Evolutionary conservation across 345 rosid genomes (phyloP).

Genomic region (Carallia brachiata): DNA sequence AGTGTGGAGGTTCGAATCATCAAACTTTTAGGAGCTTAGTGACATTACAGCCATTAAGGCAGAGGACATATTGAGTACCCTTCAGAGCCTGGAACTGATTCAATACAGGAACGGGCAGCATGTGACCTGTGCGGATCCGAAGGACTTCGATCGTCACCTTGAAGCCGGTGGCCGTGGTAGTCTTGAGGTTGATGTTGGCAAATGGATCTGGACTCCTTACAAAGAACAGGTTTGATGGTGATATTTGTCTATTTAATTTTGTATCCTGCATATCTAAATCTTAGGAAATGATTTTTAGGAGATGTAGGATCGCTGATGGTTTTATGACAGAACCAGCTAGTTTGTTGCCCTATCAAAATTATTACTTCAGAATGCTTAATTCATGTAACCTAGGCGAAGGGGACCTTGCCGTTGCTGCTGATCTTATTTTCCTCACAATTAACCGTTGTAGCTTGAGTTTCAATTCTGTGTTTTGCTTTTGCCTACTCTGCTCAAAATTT

Average conservation of each 20-base stretch:
- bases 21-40: slow-evolving; percentile 66
- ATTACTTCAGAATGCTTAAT: background rate
- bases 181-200: slow-evolving; percentile 93
- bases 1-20: too few species aligned
- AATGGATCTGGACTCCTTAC: slow-evolving; percentile 97
- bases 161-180: slow-evolving; percentile 98
- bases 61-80: slow-evolving; percentile 87
- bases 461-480: too few species aligned
- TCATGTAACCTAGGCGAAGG: too few species aligned
- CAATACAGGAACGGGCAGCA: slow-evolving; percentile 99
- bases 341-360: background rate
- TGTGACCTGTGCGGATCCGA: slow-evolving; percentile 96
- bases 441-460: too few species aligned
- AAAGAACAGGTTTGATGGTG: slow-evolving; percentile 71
- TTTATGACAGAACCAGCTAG: background rate
- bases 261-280: slow-evolving; percentile 20
- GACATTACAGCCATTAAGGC: slow-evolving; percentile 99
- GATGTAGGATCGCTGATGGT: background rate
- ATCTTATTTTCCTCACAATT: too few species aligned
- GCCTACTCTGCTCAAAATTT: too few species aligned
- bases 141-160: slow-evolving; percentile 91
- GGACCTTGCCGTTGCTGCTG: too few species aligned
- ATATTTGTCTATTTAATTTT: background rate
- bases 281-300: slow-evolving; percentile 9
- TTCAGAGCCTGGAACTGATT: slow-evolving; percentile 92